Base-by-base conservation (phyloP, 345 rosid genomes). In the Streptanthus diversifolius region DNA sequence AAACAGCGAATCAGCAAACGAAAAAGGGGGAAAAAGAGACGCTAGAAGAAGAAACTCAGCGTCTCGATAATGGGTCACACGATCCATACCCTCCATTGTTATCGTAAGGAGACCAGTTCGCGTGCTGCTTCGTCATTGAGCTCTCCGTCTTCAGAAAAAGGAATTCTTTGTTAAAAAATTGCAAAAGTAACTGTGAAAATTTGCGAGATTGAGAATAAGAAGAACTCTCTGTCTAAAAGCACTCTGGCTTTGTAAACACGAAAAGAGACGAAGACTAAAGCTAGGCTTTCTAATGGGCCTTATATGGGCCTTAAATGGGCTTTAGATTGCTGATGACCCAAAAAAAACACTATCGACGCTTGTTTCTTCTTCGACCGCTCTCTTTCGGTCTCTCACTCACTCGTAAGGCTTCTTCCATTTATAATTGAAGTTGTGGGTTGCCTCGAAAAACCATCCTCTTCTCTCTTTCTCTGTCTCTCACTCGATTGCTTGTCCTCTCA, bases 61-160 rank as follows among this genome's bases (percentile, higher is more conserved):
- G 43, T 11, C 47, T 22, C 9, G 70, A 24, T 33, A 35, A 36
- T n/a, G 56, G n/a, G 64, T 62, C 8, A 69, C 11, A 43, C 6
- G 47, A 58, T 61, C 21, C 45, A 6, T 81, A 95, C 99, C 99
- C 99, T 79, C 99, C 99, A 87, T 95, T 95, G 93, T 88, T 88
- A 71, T 95, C 99, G 78, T 95, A 95, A 1, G 98, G 98, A 68
- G 88, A 82, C 90, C 91, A 95, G 65, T 80, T 86, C 5, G 90
- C 83, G 9, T 85, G 93, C 67, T 93, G 93, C 88, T 88, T 88
- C 71, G 86, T 80, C 97, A 91, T 89, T 79, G 86, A 74, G 55
- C 59, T 53, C 32, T 6, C 58, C 17, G 58, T 13, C 9, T 53
- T 25, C 0, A 12, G 56, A 25, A 12, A 24, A 51, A 7, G 3